phyloP scores from a whole-genome alignment of 2,329 filamentous ascomycete species.

The Fusarium drepaniforme region DNA sequence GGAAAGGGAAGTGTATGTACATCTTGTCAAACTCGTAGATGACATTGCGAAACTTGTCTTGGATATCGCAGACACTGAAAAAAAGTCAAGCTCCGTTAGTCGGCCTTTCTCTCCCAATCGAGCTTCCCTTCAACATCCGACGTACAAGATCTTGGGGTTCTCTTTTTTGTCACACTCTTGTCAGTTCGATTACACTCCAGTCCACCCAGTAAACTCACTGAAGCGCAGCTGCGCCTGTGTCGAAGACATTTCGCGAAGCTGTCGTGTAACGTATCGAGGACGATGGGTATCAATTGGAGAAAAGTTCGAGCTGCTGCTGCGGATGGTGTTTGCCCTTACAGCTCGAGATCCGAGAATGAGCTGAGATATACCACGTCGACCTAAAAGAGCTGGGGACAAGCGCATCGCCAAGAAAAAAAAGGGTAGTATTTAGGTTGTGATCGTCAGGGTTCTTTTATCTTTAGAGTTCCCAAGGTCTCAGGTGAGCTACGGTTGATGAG shows the following conservation, averaged over 20 bases:
- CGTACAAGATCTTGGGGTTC: conserved; percentile 64
- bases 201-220: conserved; percentile 42
- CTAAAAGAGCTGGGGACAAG: conserved; percentile 14
- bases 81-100: background rate
- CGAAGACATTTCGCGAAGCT: conserved; percentile 31
- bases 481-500: conserved; percentile 20
- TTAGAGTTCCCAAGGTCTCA: conserved; percentile 16
- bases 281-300: background rate
- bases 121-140: background rate
- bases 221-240: conserved; percentile 46
- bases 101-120: background rate
- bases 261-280: conserved; percentile 2
- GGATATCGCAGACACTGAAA: conserved; percentile 88
- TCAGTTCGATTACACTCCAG: background rate
- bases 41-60: conserved; percentile 88
- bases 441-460: background rate
- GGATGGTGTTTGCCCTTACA: conserved; percentile 9
- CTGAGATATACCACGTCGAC: conserved; percentile 35
- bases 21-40: conserved; percentile 90
- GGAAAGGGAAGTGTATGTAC: conserved; percentile 64
- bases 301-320: background rate
- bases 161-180: conserved; percentile 47
- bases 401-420: conserved; percentile 22
- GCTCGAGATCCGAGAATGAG: conserved; percentile 20
- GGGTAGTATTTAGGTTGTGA: background rate